A percentile compares a stretch with the other conserved stretches of the same genome.
Evolutionary conservation across 2,329 filamentous ascomycete species (phyloP).

Genomic region (Pezicula neosporulosa): DNA sequence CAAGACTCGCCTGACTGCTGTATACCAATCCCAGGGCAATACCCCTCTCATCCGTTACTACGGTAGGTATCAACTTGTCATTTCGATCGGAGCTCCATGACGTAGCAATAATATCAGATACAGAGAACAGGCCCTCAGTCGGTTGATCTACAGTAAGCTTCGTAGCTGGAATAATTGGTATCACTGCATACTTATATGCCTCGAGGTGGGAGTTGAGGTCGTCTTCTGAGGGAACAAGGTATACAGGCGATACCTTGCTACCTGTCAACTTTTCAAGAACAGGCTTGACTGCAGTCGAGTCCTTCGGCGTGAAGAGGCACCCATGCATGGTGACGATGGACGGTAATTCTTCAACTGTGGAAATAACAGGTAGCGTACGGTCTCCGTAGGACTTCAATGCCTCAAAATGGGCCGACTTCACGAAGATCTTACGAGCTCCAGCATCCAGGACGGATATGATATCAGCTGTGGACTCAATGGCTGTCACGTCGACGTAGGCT

Average conservation of each 20-base stretch:
- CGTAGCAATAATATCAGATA: slow-evolving; percentile 67
- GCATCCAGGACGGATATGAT: slow-evolving; percentile 78
- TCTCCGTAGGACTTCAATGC: slow-evolving; percentile 52
- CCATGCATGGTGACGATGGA: slow-evolving; percentile 25
- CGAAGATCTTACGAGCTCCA: slow-evolving; percentile 82
- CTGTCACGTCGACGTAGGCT: slow-evolving; percentile 75
- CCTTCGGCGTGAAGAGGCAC: slow-evolving; percentile 19
- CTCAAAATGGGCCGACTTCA: slow-evolving; percentile 65
- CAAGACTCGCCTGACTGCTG: slow-evolving; percentile 86
- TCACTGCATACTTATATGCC: slow-evolving; percentile 36
- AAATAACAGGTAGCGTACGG: slow-evolving; percentile 48
- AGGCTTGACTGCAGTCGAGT: slow-evolving; percentile 34
- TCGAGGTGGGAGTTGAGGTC: slow-evolving; percentile 15
- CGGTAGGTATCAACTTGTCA: slow-evolving; percentile 82
- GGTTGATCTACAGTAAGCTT: slow-evolving; percentile 67
- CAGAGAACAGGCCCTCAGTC: slow-evolving; percentile 53
- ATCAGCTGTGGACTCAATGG: slow-evolving; percentile 65
- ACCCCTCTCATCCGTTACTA: slow-evolving; percentile 86
- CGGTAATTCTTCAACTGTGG: slow-evolving; percentile 5
- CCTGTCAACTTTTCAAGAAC: slow-evolving; percentile 19
- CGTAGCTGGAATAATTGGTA: slow-evolving; percentile 72
- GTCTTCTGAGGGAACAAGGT: slow-evolving; percentile 15
- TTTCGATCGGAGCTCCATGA: slow-evolving; percentile 77
- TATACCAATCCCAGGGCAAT: slow-evolving; percentile 87
- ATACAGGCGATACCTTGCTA: slow-evolving; percentile 25